Base-by-base conservation (phyloP, 176 grass and related monocot species). In the Oryza coarctata region DNA sequence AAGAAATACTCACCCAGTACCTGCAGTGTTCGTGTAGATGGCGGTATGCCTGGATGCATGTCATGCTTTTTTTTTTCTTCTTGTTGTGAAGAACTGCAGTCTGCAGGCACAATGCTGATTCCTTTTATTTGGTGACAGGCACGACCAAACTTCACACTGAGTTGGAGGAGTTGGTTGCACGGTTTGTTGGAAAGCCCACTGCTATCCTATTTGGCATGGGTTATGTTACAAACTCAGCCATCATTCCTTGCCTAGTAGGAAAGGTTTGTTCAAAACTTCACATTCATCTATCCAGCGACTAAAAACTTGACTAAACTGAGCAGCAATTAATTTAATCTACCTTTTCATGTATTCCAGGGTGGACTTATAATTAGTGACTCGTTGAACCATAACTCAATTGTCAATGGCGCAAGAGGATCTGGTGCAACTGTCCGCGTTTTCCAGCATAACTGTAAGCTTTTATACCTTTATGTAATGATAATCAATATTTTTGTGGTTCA, bases 121-220 rank as follows among this genome's bases (percentile, higher is more conserved):
- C 29, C 30, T 62, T 75, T 55, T 20, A 44, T 77, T 44, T 90
- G 55, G 49, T 29, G 74, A 86, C 52, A 95, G 93, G 93, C 44
- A 95, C 90, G 0, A 90, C 90, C 39, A 90, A 88, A 66, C 86
- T 95, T 82, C 93, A 95, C 74, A 22, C 80, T 17, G 88, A 95
- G 45, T 68, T 95, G 71, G 90, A 92, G 76, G 90, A 92, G 34
- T 76, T 95, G 44, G 71, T 75, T 58, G 93, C 93, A 25, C 72
- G 80, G 41, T 95, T 95, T 85, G 88, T 95, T 73, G 90, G 90
- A 86, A 95, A 95, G 74, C 87, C 90, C 79, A 76, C 80, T 67
- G 86, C 93, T 45, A 76, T 95, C 79, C 27, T 92, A 52, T 95
- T 95, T 79, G 93, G 93, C 76, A 95, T 95, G 93, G 93, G 93